A percentile compares a stretch with the other conserved stretches of the same genome.
Evolutionary conservation across 495 filamentous ascomycete genomes (phyloP).

Genomic region (Aspergillus mulundensis): DNA sequence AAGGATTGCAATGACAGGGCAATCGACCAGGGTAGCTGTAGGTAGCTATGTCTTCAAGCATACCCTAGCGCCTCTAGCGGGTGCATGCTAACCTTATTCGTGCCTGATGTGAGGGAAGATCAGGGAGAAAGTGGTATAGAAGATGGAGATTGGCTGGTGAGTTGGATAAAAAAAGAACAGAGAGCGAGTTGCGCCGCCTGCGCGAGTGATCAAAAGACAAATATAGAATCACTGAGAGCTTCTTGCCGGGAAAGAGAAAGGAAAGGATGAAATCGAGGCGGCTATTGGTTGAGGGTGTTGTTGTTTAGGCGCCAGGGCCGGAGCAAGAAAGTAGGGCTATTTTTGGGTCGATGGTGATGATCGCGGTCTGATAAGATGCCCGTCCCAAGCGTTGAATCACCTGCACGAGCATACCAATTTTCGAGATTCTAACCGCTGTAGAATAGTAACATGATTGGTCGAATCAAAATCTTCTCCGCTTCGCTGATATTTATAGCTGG

Average conservation of each 20-base stretch:
- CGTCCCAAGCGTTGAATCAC: neutral
- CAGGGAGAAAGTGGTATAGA: neutral
- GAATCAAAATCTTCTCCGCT: neutral
- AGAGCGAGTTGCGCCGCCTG: neutral
- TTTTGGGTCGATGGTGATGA: neutral
- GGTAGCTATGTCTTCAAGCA: neutral
- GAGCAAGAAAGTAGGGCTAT: neutral
- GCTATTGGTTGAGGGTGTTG: neutral
- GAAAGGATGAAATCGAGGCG: neutral
- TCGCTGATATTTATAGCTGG: conserved; percentile 1
- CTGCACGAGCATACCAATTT: neutral
- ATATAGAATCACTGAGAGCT: neutral
- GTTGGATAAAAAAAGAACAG: conserved; percentile 1
- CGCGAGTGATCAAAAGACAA: neutral
- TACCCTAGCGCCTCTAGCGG: neutral
- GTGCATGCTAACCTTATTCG: neutral
- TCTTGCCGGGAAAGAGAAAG: neutral
- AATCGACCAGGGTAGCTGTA: neutral
- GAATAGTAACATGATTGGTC: neutral
- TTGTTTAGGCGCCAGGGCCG: neutral
- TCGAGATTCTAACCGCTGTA: neutral
- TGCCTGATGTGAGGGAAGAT: neutral
- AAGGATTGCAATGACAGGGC: neutral
- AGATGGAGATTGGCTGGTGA: neutral
- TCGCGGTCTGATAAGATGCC: neutral